Evolutionary conservation across 2,329 filamentous ascomycete genomes (phyloP), one percentile per base, ranked within the genome.

Genomic region (Nothophaeocryptopus gaeumannii): DNA sequence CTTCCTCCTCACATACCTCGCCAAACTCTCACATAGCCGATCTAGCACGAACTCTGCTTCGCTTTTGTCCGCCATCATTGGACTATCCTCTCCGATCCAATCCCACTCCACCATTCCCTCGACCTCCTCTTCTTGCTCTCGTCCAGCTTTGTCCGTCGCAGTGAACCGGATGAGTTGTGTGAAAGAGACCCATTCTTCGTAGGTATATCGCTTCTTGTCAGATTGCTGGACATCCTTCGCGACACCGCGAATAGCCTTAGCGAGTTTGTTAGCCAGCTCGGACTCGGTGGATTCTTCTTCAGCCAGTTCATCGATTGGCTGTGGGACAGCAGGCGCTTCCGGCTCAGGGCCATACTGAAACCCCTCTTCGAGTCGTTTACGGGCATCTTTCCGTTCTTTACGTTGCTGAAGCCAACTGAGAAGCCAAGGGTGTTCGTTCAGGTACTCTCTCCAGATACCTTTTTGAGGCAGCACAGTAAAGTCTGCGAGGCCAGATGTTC

Each of bases 171-270:
- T 87, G 30, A 96, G 76, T 15, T 81, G 80, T 7, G 91, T 84
- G 60, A 89, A 93, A 73, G 88, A 88, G 0, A 86, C 86, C 91
- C 90, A 95, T 65, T 95, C 86, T 58, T 90, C 83, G 56, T 90
- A 96, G 0, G 74, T 77, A 66, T 96, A 96, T 46, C 77, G 78
- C 47, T 83, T 83, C 0, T 78, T 75, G 2, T 80, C 77, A 4
- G 76, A 69, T 38, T 74, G 68, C 13, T 80, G 78, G 31, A 87
- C 72, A 63, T 93, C 81, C 40, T 79, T 73, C 1, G 82, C 81
- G 1, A 88, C 81, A 20, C 74, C 75, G 11, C 81, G 75, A 48
- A 96, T 93, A 56, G 87, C 84, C 31, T 82, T 77, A 2, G 88
- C 82, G 8, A 96, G 70, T 43, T 76, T 74, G 2, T 75, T 70